phyloP scores from a whole-genome alignment of 2,329 filamentous ascomycete genomes.

The Arthrobotrys pseudoclavata region DNA sequence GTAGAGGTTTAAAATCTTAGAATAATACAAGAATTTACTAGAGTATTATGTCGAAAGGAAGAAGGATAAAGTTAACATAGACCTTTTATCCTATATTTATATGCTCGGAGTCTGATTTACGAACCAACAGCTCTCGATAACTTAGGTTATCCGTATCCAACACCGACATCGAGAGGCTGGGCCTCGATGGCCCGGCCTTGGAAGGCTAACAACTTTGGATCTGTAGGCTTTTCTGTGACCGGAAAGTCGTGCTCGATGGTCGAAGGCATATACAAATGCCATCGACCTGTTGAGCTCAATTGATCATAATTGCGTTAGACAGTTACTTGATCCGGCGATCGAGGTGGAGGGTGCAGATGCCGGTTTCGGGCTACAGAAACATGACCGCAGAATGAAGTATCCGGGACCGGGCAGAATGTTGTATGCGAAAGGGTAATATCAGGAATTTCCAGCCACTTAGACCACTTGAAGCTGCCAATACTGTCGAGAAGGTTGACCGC shows the following conservation, averaged over 20 bases:
- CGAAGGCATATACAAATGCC: slow-evolving; percentile 12
- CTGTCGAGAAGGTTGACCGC: neutral
- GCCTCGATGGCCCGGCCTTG: slow-evolving; percentile 27
- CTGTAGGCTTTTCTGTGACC: slow-evolving; percentile 30
- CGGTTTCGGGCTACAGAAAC: slow-evolving; percentile 29
- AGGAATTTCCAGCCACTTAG: neutral
- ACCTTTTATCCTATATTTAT: slow-evolving; percentile 20
- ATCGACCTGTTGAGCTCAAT: slow-evolving; percentile 40
- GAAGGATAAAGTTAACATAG: neutral
- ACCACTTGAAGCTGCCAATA: neutral
- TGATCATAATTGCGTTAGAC: slow-evolving; percentile 54
- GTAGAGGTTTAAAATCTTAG: neutral
- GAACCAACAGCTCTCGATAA: neutral
- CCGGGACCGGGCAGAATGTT: slow-evolving; percentile 17
- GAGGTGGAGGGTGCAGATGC: neutral
- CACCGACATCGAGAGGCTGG: slow-evolving; percentile 23
- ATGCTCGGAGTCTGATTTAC: neutral
- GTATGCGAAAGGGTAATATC: neutral
- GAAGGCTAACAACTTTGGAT: slow-evolving; percentile 18
- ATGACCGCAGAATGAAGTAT: slow-evolving; percentile 9
- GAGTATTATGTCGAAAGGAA: slow-evolving; percentile 12
- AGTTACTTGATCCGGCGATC: slow-evolving; percentile 33
- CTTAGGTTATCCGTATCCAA: neutral
- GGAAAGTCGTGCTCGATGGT: slow-evolving; percentile 5
- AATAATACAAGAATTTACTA: neutral